These are phyloP conservation scores for Trichoderma polysporum DNA, from an alignment of 2,329 filamentous ascomycete species.

Conservation along the genomic window DNA sequence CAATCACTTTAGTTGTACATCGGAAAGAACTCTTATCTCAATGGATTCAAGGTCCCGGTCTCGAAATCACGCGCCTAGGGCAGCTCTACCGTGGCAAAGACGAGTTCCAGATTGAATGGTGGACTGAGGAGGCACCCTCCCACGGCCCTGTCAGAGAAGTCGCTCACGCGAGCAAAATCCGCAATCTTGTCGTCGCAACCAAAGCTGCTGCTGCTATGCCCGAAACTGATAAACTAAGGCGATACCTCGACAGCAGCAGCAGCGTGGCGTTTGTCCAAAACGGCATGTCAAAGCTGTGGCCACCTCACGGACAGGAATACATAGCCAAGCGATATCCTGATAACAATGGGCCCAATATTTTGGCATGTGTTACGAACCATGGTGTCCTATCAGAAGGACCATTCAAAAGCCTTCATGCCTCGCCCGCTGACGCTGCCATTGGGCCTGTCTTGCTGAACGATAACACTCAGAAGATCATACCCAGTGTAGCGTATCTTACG, in stretches of 20 bases:
- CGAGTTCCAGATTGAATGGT: constrained; percentile 54
- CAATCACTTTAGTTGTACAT: constrained; percentile 79
- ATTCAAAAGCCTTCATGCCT: constrained; percentile 54
- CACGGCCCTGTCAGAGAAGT: constrained; percentile 42
- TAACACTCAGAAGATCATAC: background rate
- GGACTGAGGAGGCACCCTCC: constrained; percentile 46
- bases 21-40: constrained; percentile 48
- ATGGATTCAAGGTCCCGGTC: constrained; percentile 46
- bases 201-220: constrained; percentile 70
- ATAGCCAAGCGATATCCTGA: constrained; percentile 40
- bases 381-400: constrained; percentile 52
- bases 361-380: constrained; percentile 64
- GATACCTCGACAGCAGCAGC: constrained; percentile 62
- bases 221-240: constrained; percentile 57
- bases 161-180: constrained; percentile 48
- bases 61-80: constrained; percentile 44
- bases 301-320: constrained; percentile 49
- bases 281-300: constrained; percentile 72
- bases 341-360: constrained; percentile 60
- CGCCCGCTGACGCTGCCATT: constrained; percentile 48
- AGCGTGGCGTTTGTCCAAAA: constrained; percentile 85
- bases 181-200: constrained; percentile 74
- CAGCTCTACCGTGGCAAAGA: constrained; percentile 31
- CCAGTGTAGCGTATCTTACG: constrained; percentile 39
- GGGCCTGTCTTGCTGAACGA: constrained; percentile 45